phyloP scores from a whole-genome alignment of 192 early-diverging fungal species.

The Podila epicladia region DNA sequence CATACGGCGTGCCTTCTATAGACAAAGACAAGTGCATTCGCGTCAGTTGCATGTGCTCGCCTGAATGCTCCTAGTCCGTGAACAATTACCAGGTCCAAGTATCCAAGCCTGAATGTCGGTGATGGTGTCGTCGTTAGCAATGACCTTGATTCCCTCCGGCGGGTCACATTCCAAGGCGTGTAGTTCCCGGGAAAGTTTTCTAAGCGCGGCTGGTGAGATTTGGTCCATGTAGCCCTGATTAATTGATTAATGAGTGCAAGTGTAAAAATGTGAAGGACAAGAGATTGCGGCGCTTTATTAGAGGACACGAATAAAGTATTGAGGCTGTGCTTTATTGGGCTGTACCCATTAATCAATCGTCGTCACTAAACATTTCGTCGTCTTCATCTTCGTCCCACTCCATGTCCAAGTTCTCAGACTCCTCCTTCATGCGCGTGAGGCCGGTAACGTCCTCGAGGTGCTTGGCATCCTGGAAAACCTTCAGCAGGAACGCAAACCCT shows the following conservation, averaged over 20 bases:
- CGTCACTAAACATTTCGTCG: conserved; percentile 34
- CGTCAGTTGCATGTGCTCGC: too few relatives aligned
- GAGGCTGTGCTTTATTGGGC: too few relatives aligned
- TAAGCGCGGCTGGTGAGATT: conserved; percentile 58
- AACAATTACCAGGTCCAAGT: conserved; percentile 72
- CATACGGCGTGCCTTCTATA: conserved; percentile 84
- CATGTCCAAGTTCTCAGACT: conserved; percentile 82
- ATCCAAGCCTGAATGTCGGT: conserved; percentile 90
- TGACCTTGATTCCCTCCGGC: conserved; percentile 87
- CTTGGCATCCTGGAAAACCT: conserved; percentile 75
- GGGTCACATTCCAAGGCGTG: conserved; percentile 62
- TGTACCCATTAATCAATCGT: too few relatives aligned
- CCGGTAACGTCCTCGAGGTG: conserved; percentile 91
- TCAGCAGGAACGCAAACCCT: conserved; percentile 79
- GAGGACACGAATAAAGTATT: too few relatives aligned
- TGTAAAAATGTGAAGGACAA: background rate
- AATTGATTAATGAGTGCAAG: background rate
- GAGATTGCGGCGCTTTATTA: too few relatives aligned
- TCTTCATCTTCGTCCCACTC: conserved; percentile 80
- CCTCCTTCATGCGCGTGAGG: conserved; percentile 78
- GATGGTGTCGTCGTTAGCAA: conserved; percentile 74
- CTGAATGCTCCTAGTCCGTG: too few relatives aligned
- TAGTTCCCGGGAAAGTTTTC: conserved; percentile 69
- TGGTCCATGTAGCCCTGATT: conserved; percentile 28
- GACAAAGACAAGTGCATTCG: too few relatives aligned